phyloP scores from a whole-genome alignment of 1,284 basidiomycete species.

The Caloboletus firmus region DNA sequence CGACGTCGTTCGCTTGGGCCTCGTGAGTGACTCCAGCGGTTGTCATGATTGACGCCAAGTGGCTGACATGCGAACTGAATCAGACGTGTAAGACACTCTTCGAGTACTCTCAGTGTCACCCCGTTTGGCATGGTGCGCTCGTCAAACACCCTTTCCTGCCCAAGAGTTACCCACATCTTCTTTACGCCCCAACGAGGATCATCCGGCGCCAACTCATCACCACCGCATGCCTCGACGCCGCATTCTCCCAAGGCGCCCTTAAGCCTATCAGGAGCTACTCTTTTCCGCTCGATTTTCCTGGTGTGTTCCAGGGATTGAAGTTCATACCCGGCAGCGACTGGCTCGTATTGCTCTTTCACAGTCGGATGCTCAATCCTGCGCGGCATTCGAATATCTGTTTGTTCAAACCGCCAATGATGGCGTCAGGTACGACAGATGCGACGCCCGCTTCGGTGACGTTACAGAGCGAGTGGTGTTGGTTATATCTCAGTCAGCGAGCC shows the following conservation, averaged over 20 bases:
- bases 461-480: constrained; percentile 33
- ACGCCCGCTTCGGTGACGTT: constrained; percentile 22
- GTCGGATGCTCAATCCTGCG: constrained; percentile 31
- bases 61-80: background rate
- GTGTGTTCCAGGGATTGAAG: constrained; percentile 33
- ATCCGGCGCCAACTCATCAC: constrained; percentile 28
- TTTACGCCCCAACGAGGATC: constrained; percentile 13
- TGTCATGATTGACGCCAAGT: background rate
- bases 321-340: constrained; percentile 32
- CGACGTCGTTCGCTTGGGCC: constrained; percentile 27
- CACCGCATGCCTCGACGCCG: constrained; percentile 24
- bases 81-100: constrained; percentile 32
- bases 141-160: constrained; percentile 25
- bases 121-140: constrained; percentile 30
- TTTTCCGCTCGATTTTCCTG: constrained; percentile 33
- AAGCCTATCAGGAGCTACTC: constrained; percentile 24
- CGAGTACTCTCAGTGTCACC: constrained; percentile 24
- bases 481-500: constrained; percentile 17
- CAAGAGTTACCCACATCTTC: constrained; percentile 29
- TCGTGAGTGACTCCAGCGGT: constrained; percentile 24
- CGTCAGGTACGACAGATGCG: background rate
- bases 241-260: constrained; percentile 20
- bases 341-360: constrained; percentile 34
- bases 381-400: constrained; percentile 35
- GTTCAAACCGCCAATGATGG: constrained; percentile 20